Evolutionary conservation across 2,329 filamentous ascomycete species (phyloP), one percentile per base, ranked within the genome.

Genomic region (Biscogniauxia sp.): DNA sequence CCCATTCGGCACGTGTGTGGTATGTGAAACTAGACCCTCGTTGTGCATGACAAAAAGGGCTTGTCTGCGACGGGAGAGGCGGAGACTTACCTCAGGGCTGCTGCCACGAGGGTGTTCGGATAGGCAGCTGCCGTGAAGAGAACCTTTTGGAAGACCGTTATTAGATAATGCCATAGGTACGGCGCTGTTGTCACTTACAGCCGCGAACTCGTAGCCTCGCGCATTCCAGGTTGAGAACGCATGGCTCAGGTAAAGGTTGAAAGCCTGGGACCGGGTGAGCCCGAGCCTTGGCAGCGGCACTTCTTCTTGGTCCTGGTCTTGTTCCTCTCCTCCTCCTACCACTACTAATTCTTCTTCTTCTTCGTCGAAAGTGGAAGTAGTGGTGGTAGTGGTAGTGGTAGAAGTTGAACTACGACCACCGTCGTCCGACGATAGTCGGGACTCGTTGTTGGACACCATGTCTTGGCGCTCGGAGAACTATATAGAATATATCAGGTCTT

Each of bases 141-240:
- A 9, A 85, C 67, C 71, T 73, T 51, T 6, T 78, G 0, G 79
- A 2, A 62, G 60, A 25, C 37, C 5, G 2, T 23, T 23, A 55
- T 55, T 26, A 52, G 37, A 17, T 20, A 49, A 2, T 15, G 8
- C 25, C n/a, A 20, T 32, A 32, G 11, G 28, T 32, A 32, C 28
- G 28, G 28, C 11, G 28, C 28, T 32, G 11, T 8, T 26, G 17
- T 32, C 73, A 79, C 64, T 73, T 77, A 84, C 78, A 15, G 80
- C 79, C n/a, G 80, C 82, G 61, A 84, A 84, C 67, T 84, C 82
- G 62, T 83, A 86, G 54, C 79, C 78, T 53, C 84, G 78, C 5
- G 81, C 79, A 69, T 85, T 86, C 82, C 82, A 85, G 49, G 82
- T 82, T 17, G 83, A 85, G 5, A 85, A 74, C 56, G 80, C 79